Conservation (phyloP, 306 rosid species). For the Fagus crenata region DNA sequence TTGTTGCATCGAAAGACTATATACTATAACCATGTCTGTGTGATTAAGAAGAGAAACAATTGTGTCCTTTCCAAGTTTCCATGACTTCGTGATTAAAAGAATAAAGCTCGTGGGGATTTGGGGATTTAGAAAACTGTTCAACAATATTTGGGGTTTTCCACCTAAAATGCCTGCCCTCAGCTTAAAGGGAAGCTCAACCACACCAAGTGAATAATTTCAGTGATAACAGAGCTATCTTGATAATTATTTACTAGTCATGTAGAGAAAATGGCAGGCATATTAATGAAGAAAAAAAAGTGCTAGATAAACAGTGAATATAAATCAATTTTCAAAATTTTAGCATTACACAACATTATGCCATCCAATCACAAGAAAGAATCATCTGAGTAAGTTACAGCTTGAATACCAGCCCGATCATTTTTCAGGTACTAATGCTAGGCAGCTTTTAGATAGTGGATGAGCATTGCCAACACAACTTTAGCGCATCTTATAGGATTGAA, state of each 20-base stretch:
- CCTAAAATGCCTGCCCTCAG: too few species aligned
- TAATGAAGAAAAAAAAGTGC: neutral
- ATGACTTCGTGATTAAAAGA: too few species aligned
- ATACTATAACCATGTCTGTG: too few species aligned
- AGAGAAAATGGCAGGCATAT: too few species aligned
- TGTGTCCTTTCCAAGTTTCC: too few species aligned
- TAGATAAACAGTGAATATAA: neutral
- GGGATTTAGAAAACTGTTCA: too few species aligned
- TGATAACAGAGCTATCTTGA: neutral
- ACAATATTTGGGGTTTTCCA: too few species aligned
- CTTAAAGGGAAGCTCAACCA: too few species aligned
- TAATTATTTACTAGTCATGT: neutral
- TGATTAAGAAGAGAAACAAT: too few species aligned
- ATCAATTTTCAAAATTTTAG: conserved; percentile 36
- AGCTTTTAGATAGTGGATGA: conserved; percentile 1
- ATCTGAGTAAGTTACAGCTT: conserved; percentile 20
- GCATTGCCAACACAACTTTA: conserved; percentile 26
- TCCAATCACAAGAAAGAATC: conserved; percentile 25
- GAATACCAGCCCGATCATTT: conserved; percentile 7
- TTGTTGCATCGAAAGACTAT: too few species aligned
- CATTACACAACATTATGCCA: conserved; percentile 29
- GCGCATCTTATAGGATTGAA: conserved; percentile 86
- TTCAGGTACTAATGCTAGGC: conserved; percentile 29
- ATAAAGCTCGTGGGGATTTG: too few species aligned
- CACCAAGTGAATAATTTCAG: neutral